phyloP scores from a whole-genome alignment of 345 rosid species.

The Euphorbia lathyris region DNA sequence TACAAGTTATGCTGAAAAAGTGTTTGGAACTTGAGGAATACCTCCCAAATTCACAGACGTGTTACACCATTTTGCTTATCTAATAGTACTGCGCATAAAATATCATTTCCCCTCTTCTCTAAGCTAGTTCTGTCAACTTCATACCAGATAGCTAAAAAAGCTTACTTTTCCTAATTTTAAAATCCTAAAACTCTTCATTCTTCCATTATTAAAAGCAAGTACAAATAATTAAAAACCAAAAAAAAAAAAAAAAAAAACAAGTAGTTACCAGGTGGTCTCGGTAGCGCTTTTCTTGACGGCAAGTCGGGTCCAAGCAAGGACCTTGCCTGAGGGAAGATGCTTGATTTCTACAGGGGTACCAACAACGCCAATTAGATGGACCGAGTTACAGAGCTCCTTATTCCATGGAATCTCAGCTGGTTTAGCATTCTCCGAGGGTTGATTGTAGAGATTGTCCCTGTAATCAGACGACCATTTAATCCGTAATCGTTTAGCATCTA shows the following conservation, averaged over 20 bases:
- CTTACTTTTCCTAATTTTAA: neutral
- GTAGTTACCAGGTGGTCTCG: slow-evolving; percentile 45
- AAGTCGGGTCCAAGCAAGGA: slow-evolving; percentile 58
- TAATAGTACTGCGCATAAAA: no score
- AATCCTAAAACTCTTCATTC: neutral
- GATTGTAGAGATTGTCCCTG: slow-evolving; percentile 25
- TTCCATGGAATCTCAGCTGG: slow-evolving; percentile 53
- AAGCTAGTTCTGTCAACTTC: neutral
- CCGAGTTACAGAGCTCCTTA: slow-evolving; percentile 55
- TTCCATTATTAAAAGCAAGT: neutral
- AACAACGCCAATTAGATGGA: slow-evolving; percentile 53
- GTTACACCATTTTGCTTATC: no score
- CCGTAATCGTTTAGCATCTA: neutral
- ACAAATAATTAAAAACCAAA: neutral
- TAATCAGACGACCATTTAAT: slow-evolving; percentile 36
- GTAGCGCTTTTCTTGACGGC: slow-evolving; percentile 49
- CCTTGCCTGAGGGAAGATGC: slow-evolving; percentile 53
- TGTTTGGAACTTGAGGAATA: neutral
- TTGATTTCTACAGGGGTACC: slow-evolving; percentile 50
- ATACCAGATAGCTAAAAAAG: neutral
- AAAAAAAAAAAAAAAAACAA: no score
- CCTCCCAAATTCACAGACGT: no score
- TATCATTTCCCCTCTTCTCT: neutral
- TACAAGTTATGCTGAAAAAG: neutral
- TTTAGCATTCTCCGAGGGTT: slow-evolving; percentile 25